Base-by-base conservation (phyloP, 768 basidiomycete species). In the Pulveroboletus sp. region DNA sequence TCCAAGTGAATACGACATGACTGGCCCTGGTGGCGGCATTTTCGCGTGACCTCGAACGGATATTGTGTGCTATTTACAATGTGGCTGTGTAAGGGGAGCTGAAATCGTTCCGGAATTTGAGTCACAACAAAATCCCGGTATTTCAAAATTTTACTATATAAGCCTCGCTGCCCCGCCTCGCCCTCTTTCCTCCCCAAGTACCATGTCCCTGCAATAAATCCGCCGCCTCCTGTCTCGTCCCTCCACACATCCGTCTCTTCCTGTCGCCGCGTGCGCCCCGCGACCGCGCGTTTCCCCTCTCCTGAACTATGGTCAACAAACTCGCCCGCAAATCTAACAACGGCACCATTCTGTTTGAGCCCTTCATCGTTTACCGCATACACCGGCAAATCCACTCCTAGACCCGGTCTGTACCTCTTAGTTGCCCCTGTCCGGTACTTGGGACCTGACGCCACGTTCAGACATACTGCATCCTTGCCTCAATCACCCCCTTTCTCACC, bases 331-430 rank as follows among this genome's bases (percentile, higher is more conserved):
- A 76, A 71, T 83, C 85, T 66, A 86, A 83, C 77, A 84, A 88
- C 85, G 86, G 88, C 76, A 84, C 86, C 71, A 79, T 89, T 53
- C 80, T 89, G 65, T 90, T 90, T 70, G 87, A 89, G 75, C 88
- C 88, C 54, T 82, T 86, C 75, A 84, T 88, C 71, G 87, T 88
- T 70, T 81, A 89, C 71, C 88, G 88, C 70, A 90, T 90, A 90
- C 81, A 83, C 74, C 72, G 71, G 66, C 78, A 65, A 79, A 63
- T 41, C 38, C 45, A 40, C 43, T 36, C 53, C 17, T 26, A 27
- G 22, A 14, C 31, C 40, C 55, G 58, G 64, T 67, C 29, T 13
- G 68, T 68, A 32, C 12, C 23, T 1, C 13, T n/a, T 11, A n/a
- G 14, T 22, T 1, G 1, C 30, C 1, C 19, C 13, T 17, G 27